Evolutionary conservation across 2,329 filamentous ascomycete genomes (phyloP), one percentile per base, ranked within the genome.

Genomic region (Stemphylium beticola): DNA sequence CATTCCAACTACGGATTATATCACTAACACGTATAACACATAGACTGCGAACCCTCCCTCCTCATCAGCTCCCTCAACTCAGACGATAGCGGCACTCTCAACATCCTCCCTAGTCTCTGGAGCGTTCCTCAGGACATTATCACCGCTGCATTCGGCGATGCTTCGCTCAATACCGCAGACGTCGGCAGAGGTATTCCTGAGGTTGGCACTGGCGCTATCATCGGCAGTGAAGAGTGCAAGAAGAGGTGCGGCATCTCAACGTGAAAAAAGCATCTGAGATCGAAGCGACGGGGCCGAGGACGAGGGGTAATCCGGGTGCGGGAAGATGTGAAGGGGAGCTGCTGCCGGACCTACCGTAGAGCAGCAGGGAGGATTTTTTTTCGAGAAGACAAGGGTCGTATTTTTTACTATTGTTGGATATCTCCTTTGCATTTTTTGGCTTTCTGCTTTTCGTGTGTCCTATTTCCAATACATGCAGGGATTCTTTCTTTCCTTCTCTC

Each of bases 41-140:
- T 6, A 81, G 79, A 73, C 38, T 84, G 81, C 64, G 75, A 77
- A 17, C 78, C 81, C 34, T 77, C 80, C 1, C 79, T 79, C 33
- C 75, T 84, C 37, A 68, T 83, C 51, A 81, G 79, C 12, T 79
- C 81, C 0, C 76, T 83, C 38, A 79, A 77, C 60, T 76, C 71
- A 24, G 78, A 81, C 32, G 81, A 84, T 52, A 70, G 77, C 1
- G 81, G 81, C n/a, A 83, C 81, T 1, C 62, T 75, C 12, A 83
- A 83, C 53, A 67, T 81, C 39, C 72, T 78, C 8, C 79, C 82
- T 43, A 69, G 68, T 2, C 66, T 83, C 22, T 79, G 77, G 66
- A 62, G 56, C 8, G 59, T 77, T 26, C 78, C 77, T 0, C 53
- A 59, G 4, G 76, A 78, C 12, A 73, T 81, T 37, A 71, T 81